A percentile compares a stretch with the other conserved stretches of the same genome.
Conservation (phyloP, 2,329 filamentous ascomycete species). For the Aspergillus luchuensis region DNA sequence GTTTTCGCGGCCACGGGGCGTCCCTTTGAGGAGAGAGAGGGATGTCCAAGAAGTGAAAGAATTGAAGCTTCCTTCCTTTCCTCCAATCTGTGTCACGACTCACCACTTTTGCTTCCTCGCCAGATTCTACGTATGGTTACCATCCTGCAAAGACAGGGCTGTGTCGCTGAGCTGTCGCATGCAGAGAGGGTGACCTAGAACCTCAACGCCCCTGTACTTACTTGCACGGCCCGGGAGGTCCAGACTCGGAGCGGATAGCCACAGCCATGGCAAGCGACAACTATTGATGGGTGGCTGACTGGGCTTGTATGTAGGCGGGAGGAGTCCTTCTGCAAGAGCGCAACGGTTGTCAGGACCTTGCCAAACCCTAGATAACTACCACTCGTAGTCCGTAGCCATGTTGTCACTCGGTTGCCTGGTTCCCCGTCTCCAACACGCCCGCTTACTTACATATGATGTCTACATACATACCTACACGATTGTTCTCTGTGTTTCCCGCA, state of each 20-base stretch:
- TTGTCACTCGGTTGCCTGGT: too few relatives aligned
- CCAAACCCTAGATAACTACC: not conserved
- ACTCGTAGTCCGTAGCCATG: too few relatives aligned
- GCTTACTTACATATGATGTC: too few relatives aligned
- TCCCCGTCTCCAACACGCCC: too few relatives aligned
- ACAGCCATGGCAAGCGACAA: not conserved
- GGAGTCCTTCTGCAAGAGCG: not conserved
- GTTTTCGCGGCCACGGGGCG: not conserved
- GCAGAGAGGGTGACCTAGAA: not conserved
- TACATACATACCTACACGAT: too few relatives aligned
- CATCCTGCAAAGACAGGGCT: not conserved
- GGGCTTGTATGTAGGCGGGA: constrained; percentile 1
- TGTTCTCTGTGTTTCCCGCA: not conserved
- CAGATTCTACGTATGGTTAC: not conserved
- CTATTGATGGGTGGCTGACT: not conserved
- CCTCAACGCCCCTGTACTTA: not conserved
- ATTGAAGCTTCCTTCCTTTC: not conserved
- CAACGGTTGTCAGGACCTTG: not conserved
- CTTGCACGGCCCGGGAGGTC: not conserved
- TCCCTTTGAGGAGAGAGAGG: not conserved
- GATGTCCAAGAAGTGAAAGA: too few relatives aligned
- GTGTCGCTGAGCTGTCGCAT: constrained; percentile 3
- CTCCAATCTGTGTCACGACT: not conserved
- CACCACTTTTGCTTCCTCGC: not conserved
- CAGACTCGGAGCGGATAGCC: constrained; percentile 1